Conservation (phyloP, 495 filamentous ascomycete genomes). For the Penicillium egyptiacum region DNA sequence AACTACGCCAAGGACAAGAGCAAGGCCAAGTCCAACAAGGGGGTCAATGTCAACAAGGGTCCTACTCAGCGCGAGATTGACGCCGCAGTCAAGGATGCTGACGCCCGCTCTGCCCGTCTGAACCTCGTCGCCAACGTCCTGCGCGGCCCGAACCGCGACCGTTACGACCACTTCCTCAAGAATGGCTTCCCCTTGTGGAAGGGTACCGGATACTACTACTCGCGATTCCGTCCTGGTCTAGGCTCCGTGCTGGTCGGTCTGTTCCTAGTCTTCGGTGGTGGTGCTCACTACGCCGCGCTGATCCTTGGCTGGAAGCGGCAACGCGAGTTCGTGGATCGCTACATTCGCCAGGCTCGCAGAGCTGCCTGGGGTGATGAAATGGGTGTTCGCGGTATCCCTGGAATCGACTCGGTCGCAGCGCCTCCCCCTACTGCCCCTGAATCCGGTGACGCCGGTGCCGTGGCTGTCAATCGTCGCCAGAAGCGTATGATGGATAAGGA, state of each 20-base stretch:
- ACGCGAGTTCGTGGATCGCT: slow-evolving; percentile 83
- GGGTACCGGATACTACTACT: slow-evolving; percentile 98
- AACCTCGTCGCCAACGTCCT: slow-evolving; percentile 83
- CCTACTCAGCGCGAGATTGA: slow-evolving; percentile 71
- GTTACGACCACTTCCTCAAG: slow-evolving; percentile 92
- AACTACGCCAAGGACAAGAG: slow-evolving; percentile 63
- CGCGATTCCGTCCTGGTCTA: slow-evolving; percentile 84
- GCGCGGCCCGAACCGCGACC: slow-evolving; percentile 71
- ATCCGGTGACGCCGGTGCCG: slow-evolving; percentile 41
- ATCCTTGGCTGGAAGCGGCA: slow-evolving; percentile 84
- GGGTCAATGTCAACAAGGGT: slow-evolving; percentile 65
- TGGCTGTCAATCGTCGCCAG: slow-evolving; percentile 80
- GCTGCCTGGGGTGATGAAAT: slow-evolving; percentile 85
- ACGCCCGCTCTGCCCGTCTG: slow-evolving; percentile 76
- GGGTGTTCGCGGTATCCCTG: slow-evolving; percentile 65
- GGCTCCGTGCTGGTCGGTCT: slow-evolving; percentile 79
- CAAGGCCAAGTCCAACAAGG: slow-evolving; percentile 55
- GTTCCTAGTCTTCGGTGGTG: slow-evolving; percentile 82
- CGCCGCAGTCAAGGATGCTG: slow-evolving; percentile 73
- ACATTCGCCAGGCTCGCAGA: slow-evolving; percentile 84
- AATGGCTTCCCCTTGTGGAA: slow-evolving; percentile 96
- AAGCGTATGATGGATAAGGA: slow-evolving; percentile 84
- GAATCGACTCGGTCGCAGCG: slow-evolving; percentile 53
- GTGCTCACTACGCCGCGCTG: slow-evolving; percentile 79
- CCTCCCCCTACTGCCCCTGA: slow-evolving; percentile 41